Base-by-base conservation (phyloP, 495 filamentous ascomycete genomes). In the Xylaria curta region DNA sequence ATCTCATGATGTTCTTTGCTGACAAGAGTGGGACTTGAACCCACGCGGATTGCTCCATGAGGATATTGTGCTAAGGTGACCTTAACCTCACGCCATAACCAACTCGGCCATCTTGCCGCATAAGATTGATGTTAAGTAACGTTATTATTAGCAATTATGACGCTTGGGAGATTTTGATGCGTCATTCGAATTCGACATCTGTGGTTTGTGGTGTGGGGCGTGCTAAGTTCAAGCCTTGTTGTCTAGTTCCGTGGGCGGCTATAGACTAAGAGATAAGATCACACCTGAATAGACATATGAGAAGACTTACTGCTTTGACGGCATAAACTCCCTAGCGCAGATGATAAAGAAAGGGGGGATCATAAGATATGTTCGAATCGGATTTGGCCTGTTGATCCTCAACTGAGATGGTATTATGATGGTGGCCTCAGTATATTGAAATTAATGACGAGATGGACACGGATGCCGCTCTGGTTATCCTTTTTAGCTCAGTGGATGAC, bases 41-140 rank as follows among this genome's bases (percentile, higher is more conserved):
- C 80, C 79, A 82, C 79, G 80, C 76, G 75, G 76, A 76, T 82
- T 82, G 69, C 78, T 76, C 80, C 78, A 79, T 75, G 75, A 78
- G 77, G 77, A 78, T 66, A 71, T 21, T 71, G 69, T 75, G 74
- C 69, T 78, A 78, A 78, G 77, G 72, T 78, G 51, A 76, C 80
- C 80, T 81, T 82, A 82, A 82, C 80, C 80, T 82, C 74, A 76
- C 80, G 80, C 80, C 80, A 81, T 82, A 79, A 81, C 80, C 80
- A 81, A 81, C 80, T 81, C 80, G 80, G 80, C 80, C 80, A 81
- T 81, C 80, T 81, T 78, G 76, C 80, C 80, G 26, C 19, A 17
- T 13, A 2, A 3, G 26, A 31, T 31, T 4, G 53, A 31, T 31
- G 53, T 17, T 56, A 4, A 6, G 4, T 1, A 0, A 0, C 0